Evolutionary conservation across 805 yeast genomes (phyloP).

Genomic region (Blastobotrys terrestris): DNA sequence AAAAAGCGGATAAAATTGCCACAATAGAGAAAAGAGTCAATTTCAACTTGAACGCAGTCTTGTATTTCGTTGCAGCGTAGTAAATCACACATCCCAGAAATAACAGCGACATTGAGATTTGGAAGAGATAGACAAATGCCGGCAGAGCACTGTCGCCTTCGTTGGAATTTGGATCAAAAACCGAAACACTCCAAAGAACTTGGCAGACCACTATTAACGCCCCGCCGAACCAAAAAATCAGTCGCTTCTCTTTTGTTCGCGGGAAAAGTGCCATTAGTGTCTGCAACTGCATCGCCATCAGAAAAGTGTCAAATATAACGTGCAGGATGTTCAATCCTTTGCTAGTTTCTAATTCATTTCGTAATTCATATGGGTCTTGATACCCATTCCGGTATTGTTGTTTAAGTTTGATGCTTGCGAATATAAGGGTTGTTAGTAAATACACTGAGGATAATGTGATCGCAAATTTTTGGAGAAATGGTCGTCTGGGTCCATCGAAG

Average conservation of each 20-base stretch:
- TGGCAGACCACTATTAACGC: slow-evolving; percentile 50
- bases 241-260: slow-evolving; percentile 60
- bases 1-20: slow-evolving; percentile 48
- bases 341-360: slow-evolving; percentile 40
- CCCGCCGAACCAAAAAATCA: slow-evolving; percentile 54
- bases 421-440: slow-evolving; percentile 44
- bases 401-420: slow-evolving; percentile 41
- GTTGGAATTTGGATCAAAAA: slow-evolving; percentile 31
- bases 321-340: slow-evolving; percentile 49
- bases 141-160: slow-evolving; percentile 42
- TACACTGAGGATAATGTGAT: slow-evolving; percentile 50
- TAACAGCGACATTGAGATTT: slow-evolving; percentile 64
- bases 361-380: slow-evolving; percentile 38
- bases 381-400: slow-evolving; percentile 41
- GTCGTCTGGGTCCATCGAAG: slow-evolving; percentile 55
- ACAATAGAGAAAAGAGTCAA: slow-evolving; percentile 52
- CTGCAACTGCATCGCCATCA: slow-evolving; percentile 66
- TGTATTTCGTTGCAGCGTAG: slow-evolving; percentile 46
- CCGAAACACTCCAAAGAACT: slow-evolving; percentile 63
- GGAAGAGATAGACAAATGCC: slow-evolving; percentile 64
- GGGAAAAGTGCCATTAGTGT: slow-evolving; percentile 62
- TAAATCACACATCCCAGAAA: slow-evolving; percentile 60
- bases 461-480: slow-evolving; percentile 41
- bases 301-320: slow-evolving; percentile 41
- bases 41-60: slow-evolving; percentile 43